Evolutionary conservation across 495 filamentous ascomycete species (phyloP).

Genomic region (Hypoxylon perforatum): DNA sequence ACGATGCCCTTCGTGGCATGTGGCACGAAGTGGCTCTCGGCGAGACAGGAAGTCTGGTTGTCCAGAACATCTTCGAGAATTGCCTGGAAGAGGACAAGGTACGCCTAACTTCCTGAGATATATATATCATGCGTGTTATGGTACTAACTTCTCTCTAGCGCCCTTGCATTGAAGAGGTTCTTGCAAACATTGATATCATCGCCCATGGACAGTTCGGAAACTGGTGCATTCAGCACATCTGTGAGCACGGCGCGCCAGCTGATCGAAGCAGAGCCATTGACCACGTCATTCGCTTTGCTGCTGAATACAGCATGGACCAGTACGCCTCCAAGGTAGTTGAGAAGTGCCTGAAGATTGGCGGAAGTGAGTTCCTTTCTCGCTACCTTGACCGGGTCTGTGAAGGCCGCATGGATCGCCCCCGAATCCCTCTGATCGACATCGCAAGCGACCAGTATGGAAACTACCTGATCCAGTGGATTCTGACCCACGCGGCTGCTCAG

Average conservation of each 20-base stretch:
- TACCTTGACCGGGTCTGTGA: slow-evolving; percentile 96
- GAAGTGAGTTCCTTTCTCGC: slow-evolving; percentile 87
- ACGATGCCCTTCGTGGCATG: slow-evolving; percentile 94
- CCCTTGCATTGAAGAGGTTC: slow-evolving; percentile 94
- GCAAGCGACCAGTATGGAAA: slow-evolving; percentile 98
- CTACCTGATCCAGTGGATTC: slow-evolving; percentile 96
- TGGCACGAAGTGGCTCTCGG: slow-evolving; percentile 98
- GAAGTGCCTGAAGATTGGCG: slow-evolving; percentile 98
- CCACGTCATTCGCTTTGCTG: slow-evolving; percentile 89
- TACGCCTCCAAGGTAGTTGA: slow-evolving; percentile 99
- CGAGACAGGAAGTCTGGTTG: slow-evolving; percentile 96
- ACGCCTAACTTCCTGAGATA: slow-evolving; percentile 20
- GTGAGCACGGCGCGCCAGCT: slow-evolving; percentile 91
- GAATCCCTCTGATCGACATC: slow-evolving; percentile 98
- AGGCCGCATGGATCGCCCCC: slow-evolving; percentile 87
- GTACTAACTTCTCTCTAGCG: slow-evolving; percentile 69
- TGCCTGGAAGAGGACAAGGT: slow-evolving; percentile 99
- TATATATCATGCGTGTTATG: slow-evolving; percentile 9
- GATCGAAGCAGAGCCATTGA: slow-evolving; percentile 95
- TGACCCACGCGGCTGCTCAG: slow-evolving; percentile 84
- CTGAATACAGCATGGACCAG: slow-evolving; percentile 98
- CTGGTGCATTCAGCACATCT: slow-evolving; percentile 99
- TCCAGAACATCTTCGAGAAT: slow-evolving; percentile 99
- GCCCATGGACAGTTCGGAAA: slow-evolving; percentile 99
- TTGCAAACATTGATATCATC: slow-evolving; percentile 92